Evolutionary conservation across 345 rosid species (phyloP), one percentile per base, ranked within the genome.

Genomic region (Combretum micranthum): DNA sequence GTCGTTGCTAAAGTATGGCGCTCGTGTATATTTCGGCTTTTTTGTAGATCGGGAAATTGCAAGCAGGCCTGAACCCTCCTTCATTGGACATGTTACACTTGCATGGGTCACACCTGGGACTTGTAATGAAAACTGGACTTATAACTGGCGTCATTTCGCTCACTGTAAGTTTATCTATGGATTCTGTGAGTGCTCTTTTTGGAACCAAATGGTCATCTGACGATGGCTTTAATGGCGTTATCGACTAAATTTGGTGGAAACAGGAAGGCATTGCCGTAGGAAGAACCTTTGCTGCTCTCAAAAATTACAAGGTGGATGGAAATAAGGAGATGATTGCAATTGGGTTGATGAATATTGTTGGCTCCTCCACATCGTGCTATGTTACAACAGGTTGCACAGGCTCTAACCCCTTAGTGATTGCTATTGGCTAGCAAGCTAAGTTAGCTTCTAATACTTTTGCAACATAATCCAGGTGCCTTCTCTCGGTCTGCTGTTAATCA

Each of bases 261-360:
- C 89, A 93, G 99, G 99, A 93, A 79, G 99, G 99, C 13, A 85
- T 93, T 63, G 99, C 99, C 32, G 96, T 89, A 12, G 99, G 97
- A 70, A 85, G 97, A 70, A 93, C 99, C 52, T 89, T 93, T 63
- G 99, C 97, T 37, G 83, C 91, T 47, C 65, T 93, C 39, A 89
- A 85, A 67, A 79, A 86, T 75, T 93, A 89, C 71, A 80, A 84
- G 69, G 86, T 86, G 15, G 99, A 93, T 64, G 99, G 99, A 15
- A 89, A 93, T 87, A 93, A 93, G 79, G 99, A 93, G 71, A 93
- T 93, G 97, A 83, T 93, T 56, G 99, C 99, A 4, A 86, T 88
- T 56, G 99, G 99, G 44, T 26, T 86, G 26, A 93, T 93, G 99
- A 93, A 93, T 79, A 80, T 89, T 13, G 80, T 86, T 44, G 99